Conservation (phyloP, 2,329 filamentous ascomycete species). For the Tolypocladium nubicola region DNA sequence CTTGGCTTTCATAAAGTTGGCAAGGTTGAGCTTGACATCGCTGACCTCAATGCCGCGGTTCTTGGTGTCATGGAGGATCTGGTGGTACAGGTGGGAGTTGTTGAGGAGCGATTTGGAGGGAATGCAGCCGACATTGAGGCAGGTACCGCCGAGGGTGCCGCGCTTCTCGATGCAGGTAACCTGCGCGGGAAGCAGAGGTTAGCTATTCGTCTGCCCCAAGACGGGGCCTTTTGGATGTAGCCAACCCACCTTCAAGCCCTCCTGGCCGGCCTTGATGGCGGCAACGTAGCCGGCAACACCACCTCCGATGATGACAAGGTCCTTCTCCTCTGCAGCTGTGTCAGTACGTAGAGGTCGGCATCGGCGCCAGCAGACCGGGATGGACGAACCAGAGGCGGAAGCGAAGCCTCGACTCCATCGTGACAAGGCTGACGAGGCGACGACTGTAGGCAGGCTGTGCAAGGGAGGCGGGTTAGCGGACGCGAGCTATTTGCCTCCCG, state of each 20-base stretch:
- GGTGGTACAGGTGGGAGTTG: conserved; percentile 98
- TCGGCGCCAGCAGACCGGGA: background rate
- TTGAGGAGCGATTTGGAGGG: conserved; percentile 98
- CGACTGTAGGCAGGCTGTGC: conserved; percentile 38
- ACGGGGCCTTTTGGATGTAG: background rate
- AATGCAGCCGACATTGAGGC: conserved; percentile 98
- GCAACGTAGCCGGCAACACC: conserved; percentile 98
- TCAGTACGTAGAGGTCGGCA: conserved; percentile 19
- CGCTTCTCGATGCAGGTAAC: conserved; percentile 98
- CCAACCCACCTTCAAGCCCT: conserved; percentile 73
- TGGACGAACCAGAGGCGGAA: conserved; percentile 41
- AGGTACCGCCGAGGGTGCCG: conserved; percentile 87
- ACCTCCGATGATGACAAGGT: conserved; percentile 94
- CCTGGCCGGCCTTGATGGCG: conserved; percentile 97
- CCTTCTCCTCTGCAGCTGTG: conserved; percentile 67
- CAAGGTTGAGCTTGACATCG: conserved; percentile 92
- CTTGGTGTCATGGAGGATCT: conserved; percentile 94
- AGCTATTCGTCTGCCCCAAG: background rate
- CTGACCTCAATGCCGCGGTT: conserved; percentile 94
- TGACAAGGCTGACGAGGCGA: conserved; percentile 32
- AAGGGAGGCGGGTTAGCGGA: conserved; percentile 2
- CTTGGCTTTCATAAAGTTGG: conserved; percentile 97
- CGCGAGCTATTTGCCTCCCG: background rate
- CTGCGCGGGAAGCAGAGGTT: conserved; percentile 31
- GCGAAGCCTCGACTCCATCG: conserved; percentile 50